Base-by-base conservation (phyloP, 2,329 filamentous ascomycete genomes). In the Sphaerostilbella broomeana region DNA sequence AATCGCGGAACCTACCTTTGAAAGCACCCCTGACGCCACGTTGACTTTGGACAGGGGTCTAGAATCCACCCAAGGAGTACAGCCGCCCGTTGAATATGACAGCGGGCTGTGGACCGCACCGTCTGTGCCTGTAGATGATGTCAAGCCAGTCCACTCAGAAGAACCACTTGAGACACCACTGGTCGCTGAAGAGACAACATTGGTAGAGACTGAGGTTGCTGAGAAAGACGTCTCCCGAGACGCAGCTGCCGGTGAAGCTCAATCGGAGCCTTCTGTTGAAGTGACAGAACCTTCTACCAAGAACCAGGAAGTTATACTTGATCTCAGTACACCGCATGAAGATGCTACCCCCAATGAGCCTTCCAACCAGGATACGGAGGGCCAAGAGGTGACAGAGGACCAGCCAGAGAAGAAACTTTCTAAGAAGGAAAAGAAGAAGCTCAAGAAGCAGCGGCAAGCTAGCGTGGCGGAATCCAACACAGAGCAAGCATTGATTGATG, bases 341-440 rank as follows among this genome's bases (percentile, higher is more conserved):
- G 20, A 35, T 4, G 20, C 15, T 25, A 12, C 12, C 2, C n/a
- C 10, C 15, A 7, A n/a, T 13, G 32, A 35, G 17, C 32, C 11
- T 13, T 16, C 13, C 7, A 35, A 7, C 13, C 12, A 15, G n/a
- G 32, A 35, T 4, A 24, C 19, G 5, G 4, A 17, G 8, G 6
- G n/a, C 15, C 13, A 33, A 20, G 9, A 35, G 7, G n/a, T 13
- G 7, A 9, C 10, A 12, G 19, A 35, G 12, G 16, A 12, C 12
- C 8, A 15, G 10, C 15, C 37, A 7, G 15, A 15, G 7, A 22
- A 29, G n/a, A 43, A 35, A 13, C 22, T 40, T 20, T 42, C 41
- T 8, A 50, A 43, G 43, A 51, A 46, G 13, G 43, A 49, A 17
- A 51, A 44, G 38, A 49, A 45, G 26, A 47, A 48, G 39, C 35